These are phyloP conservation scores for Polyporus tsugae DNA, from an alignment of 1,284 basidiomycete species.

Conservation along the genomic window DNA sequence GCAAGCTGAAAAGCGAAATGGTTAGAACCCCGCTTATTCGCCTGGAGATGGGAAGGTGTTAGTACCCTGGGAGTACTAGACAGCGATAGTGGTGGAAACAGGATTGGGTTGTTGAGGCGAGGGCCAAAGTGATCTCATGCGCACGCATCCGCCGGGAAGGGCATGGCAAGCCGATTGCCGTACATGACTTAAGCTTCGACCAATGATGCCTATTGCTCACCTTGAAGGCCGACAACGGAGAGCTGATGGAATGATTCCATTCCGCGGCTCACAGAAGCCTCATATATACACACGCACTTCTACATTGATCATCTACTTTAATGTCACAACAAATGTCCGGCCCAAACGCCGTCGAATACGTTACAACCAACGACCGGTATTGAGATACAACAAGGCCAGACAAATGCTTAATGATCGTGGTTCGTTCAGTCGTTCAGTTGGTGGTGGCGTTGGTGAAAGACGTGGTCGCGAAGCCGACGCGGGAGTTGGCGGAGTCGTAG, in stretches of 20 bases:
- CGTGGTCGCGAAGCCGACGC: conserved; percentile 55
- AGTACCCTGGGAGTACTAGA: too few relatives aligned
- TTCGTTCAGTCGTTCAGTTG: conserved; percentile 44
- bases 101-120: too few relatives aligned
- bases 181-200: too few relatives aligned
- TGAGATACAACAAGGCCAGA: not conserved
- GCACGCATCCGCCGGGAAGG: conserved; percentile 60
- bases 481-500: conserved; percentile 60
- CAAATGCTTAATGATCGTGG: not conserved
- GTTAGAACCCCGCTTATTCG: too few relatives aligned
- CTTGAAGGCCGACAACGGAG: too few relatives aligned
- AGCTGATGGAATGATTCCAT: not conserved
- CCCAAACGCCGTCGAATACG: not conserved
- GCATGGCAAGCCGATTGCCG: too few relatives aligned
- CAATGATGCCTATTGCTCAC: too few relatives aligned
- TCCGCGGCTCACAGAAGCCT: not conserved
- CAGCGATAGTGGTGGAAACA: too few relatives aligned
- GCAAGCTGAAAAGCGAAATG: too few relatives aligned
- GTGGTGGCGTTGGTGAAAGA: conserved; percentile 46
- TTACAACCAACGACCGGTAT: not conserved
- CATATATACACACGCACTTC: not conserved
- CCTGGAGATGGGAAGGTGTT: too few relatives aligned
- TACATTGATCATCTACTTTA: not conserved
- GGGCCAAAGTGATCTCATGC: too few relatives aligned
- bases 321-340: not conserved